phyloP scores from a whole-genome alignment of 225 moss, liverwort and hornwort genomes.

The Bryum argenteum region DNA sequence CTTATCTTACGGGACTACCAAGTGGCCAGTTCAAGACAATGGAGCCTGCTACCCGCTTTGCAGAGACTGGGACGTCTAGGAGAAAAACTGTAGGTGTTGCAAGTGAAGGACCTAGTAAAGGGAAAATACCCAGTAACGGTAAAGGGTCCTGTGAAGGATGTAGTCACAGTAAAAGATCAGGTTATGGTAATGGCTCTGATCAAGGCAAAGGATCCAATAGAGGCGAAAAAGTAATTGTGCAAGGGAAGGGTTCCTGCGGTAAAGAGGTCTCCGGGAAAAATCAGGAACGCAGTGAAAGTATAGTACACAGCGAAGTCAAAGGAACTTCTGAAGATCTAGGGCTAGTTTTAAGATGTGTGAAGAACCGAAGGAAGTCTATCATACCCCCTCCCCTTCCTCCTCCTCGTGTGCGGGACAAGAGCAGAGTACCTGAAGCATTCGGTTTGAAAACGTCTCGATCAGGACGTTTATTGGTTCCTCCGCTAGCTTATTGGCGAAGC shows the following conservation, averaged over 20 bases:
- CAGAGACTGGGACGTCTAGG: slow-evolving; percentile 31
- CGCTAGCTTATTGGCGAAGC: slow-evolving; percentile 63
- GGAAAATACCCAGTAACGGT: not conserved
- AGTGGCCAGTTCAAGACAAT: slow-evolving; percentile 33
- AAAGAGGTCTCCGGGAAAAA: not conserved
- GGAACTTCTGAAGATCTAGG: slow-evolving; percentile 25
- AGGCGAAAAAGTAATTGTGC: not conserved
- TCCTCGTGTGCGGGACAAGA: slow-evolving; percentile 67
- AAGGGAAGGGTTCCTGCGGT: not conserved
- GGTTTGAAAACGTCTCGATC: slow-evolving; percentile 62
- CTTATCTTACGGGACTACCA: slow-evolving; percentile 15
- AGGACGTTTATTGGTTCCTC: slow-evolving; percentile 62
- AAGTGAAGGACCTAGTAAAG: not conserved
- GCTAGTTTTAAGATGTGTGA: slow-evolving; percentile 24
- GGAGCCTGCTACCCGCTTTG: slow-evolving; percentile 45
- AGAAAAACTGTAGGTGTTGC: slow-evolving; percentile 32
- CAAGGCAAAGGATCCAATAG: not conserved
- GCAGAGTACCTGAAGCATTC: slow-evolving; percentile 62
- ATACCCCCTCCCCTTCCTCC: slow-evolving; percentile 58
- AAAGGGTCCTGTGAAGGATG: not conserved
- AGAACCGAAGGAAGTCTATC: slow-evolving; percentile 42
- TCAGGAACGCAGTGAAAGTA: not conserved
- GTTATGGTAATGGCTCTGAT: not conserved
- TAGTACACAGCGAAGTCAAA: not conserved
- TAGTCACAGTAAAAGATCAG: not conserved